Base-by-base conservation (phyloP, 1,139 yeast genomes). In the Sugiyamaella japonica region DNA sequence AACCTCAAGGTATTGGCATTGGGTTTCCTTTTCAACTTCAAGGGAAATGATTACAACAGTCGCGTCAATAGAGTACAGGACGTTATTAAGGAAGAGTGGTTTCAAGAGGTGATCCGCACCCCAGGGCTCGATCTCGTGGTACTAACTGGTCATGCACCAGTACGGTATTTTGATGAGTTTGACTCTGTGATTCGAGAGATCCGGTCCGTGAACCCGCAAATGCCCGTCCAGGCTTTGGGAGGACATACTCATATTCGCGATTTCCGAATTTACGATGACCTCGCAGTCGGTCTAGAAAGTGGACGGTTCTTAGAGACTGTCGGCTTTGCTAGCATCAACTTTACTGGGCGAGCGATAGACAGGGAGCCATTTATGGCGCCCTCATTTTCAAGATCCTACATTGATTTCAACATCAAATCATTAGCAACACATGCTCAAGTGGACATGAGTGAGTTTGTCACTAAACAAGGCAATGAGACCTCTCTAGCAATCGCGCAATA, bases 201-300 rank as follows among this genome's bases (percentile, higher is more conserved):
- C 42, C 78, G 98, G 53, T 58, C 68, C 20, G 75, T 70, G 38
- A 85, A 80, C 64, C 91, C 95, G 1, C 66, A 76, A 28, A 78
- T 80, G 0, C 76, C 84, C 1, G 87, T 93, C 50, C 96, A 89
- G 66, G 87, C 87, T 66, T 85, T 93, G 69, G 98, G 98, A 0
- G 99, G 98, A 0, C 99, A 93, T 70, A 84, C 95, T 41, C 99
- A 93, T 69, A 83, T 93, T 38, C 77, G 99, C 59, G 98, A 93
- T 70, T 91, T 85, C 68, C 78, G 81, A 5, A 75, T 83, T 4
- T 77, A 83, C 57, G 99, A 93, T 67, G 72, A 74, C 1, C 74
- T 73, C 53, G 81, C 95, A 31, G 82, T 89, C 0, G 97, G 85
- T 0, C 70, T 93, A 28, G 96, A 91, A 70, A 87, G 96, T 64